Evolutionary conservation across 768 basidiomycete species (phyloP).

Genomic region (Sistotremastrum niveocremeum): DNA sequence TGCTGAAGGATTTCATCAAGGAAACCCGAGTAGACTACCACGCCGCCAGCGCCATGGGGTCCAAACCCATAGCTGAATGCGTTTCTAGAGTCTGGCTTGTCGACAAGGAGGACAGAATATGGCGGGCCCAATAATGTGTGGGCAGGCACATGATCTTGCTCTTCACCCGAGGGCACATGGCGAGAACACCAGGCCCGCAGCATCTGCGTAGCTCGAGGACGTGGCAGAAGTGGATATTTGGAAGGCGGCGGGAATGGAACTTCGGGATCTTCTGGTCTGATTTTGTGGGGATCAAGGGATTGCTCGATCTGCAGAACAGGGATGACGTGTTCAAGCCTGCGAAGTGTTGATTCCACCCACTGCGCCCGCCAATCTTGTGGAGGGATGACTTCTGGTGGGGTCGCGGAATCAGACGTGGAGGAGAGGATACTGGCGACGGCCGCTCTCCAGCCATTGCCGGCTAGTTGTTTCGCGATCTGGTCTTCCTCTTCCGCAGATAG

Average conservation of each 20-base stretch:
- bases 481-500: constrained; percentile 91
- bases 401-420: constrained; percentile 29
- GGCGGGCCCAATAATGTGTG: constrained; percentile 68
- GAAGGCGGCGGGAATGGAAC: constrained; percentile 70
- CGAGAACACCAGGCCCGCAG: constrained; percentile 39
- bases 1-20: constrained; percentile 69
- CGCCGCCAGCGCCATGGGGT: constrained; percentile 78
- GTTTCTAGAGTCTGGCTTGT: constrained; percentile 71
- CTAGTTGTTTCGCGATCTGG: constrained; percentile 67
- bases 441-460: constrained; percentile 76
- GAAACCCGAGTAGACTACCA: constrained; percentile 92
- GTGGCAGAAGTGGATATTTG: constrained; percentile 67
- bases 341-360: constrained; percentile 76
- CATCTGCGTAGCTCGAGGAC: constrained; percentile 63
- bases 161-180: constrained; percentile 31
- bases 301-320: constrained; percentile 51
- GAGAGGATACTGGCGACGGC: constrained; percentile 72
- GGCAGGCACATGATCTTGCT: constrained; percentile 27
- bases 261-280: constrained; percentile 30
- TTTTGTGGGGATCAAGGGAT: constrained; percentile 43
- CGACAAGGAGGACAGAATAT: constrained; percentile 81
- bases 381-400: constrained; percentile 46
- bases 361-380: constrained; percentile 76
- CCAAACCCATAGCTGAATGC: constrained; percentile 97
- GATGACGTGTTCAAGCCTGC: constrained; percentile 61